These are phyloP conservation scores for Eucalyptus virginea DNA, from an alignment of 345 rosid genomes.

Conservation along the genomic window DNA sequence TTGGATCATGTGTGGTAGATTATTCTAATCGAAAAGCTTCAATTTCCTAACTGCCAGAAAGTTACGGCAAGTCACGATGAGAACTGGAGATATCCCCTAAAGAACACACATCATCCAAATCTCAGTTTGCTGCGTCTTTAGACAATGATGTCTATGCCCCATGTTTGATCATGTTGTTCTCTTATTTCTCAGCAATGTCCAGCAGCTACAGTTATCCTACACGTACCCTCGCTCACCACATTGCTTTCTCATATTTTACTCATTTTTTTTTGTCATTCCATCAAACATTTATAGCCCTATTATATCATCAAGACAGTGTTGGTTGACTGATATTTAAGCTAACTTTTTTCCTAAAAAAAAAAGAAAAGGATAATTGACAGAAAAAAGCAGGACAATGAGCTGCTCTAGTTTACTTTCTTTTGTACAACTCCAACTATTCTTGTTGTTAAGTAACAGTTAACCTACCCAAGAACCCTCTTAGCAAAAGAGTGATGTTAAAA, in stretches of 20 bases:
- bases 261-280: not conserved
- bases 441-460: conserved; percentile 24
- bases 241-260: not conserved
- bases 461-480: conserved; percentile 19
- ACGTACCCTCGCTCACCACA: not conserved
- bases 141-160: not conserved
- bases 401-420: not conserved
- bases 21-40: not conserved
- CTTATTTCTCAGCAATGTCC: not conserved
- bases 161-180: not conserved
- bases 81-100: not conserved
- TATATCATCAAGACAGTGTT: not conserved
- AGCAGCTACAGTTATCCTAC: not conserved
- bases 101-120: not conserved
- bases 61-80: not conserved
- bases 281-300: not conserved
- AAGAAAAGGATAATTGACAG: not conserved
- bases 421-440: not conserved
- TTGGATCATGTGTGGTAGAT: not conserved
- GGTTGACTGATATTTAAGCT: not conserved
- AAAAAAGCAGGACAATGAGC: not conserved
- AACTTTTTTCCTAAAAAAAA: not conserved
- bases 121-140: not conserved
- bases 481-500: not conserved
- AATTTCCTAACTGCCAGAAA: not conserved